A percentile compares a stretch with the other conserved stretches of the same genome.
Evolutionary conservation across 495 filamentous ascomycete species (phyloP).

Genomic region (Apodospora peruviana): DNA sequence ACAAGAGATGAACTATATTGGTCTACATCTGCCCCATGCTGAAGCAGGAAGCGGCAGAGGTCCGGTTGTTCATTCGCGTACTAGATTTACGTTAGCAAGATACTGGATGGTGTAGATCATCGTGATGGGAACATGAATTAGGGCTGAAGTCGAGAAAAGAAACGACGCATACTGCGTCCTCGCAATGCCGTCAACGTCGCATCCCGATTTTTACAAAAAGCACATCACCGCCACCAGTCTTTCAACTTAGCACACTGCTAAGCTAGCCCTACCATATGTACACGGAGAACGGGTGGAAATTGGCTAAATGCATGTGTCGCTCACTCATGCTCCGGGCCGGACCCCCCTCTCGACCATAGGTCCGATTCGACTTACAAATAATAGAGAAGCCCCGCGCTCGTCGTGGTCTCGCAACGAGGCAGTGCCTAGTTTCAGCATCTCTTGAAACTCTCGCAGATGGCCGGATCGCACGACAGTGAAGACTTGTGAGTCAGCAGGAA

Average conservation of each 20-base stretch:
- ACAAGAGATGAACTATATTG: background rate
- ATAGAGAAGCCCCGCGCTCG: background rate
- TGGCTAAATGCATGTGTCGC: background rate
- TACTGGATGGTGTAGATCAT: background rate
- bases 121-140: background rate
- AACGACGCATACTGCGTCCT: background rate
- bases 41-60: constrained; percentile 5
- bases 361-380: constrained; percentile 4
- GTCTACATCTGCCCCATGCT: constrained; percentile 4
- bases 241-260: background rate
- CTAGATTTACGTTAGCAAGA: background rate
- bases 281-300: background rate
- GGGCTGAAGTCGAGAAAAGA: background rate
- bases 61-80: background rate
- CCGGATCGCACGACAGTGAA: background rate
- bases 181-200: background rate
- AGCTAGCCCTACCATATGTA: background rate
- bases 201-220: background rate
- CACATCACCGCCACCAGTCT: background rate
- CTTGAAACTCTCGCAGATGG: background rate
- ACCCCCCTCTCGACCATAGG: background rate
- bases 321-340: background rate
- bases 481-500: background rate
- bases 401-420: constrained; percentile 6
- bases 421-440: background rate